Percentiles rank a stretch among this genome's conserved stretches.
Conservation (phyloP, 176 grass and related monocot genomes). For the Oryza coarctata region DNA sequence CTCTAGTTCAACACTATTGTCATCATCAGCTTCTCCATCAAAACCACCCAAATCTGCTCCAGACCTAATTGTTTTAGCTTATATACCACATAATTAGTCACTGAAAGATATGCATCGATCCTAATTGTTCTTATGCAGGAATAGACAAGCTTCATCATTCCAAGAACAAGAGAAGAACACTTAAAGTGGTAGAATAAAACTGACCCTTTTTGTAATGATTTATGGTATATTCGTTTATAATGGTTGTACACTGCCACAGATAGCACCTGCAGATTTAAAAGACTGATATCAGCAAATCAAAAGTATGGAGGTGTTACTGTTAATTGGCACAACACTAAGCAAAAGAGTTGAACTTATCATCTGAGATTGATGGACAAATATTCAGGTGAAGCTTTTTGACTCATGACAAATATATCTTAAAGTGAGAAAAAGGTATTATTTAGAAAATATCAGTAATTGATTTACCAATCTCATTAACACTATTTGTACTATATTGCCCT, state of each 20-base stretch:
- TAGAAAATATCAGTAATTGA: neutral
- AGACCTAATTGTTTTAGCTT: constrained; percentile 74
- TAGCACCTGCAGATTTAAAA: constrained; percentile 71
- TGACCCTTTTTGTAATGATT: constrained; percentile 80
- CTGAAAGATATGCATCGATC: constrained; percentile 22
- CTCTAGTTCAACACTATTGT: constrained; percentile 86
- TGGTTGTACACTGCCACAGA: constrained; percentile 98
- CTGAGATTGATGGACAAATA: constrained; percentile 7
- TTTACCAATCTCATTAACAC: neutral
- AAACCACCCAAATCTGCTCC: constrained; percentile 68
- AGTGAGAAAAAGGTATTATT: neutral
- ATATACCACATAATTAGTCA: constrained; percentile 65
- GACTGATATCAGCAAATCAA: constrained; percentile 17
- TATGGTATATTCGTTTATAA: constrained; percentile 95
- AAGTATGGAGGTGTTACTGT: neutral
- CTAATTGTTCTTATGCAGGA: constrained; percentile 24
- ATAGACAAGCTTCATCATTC: constrained; percentile 6
- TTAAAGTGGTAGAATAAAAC: constrained; percentile 19
- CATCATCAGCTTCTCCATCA: constrained; percentile 64
- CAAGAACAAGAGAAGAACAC: constrained; percentile 1
- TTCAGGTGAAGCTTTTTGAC: neutral
- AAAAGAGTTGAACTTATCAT: constrained; percentile 14
- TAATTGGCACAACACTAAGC: constrained; percentile 7
- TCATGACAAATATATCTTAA: constrained; percentile 4
- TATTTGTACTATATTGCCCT: constrained; percentile 1